Evolutionary conservation across 2,329 filamentous ascomycete species (phyloP), one percentile per base, ranked within the genome.

Genomic region (Penicillium corylophilum): DNA sequence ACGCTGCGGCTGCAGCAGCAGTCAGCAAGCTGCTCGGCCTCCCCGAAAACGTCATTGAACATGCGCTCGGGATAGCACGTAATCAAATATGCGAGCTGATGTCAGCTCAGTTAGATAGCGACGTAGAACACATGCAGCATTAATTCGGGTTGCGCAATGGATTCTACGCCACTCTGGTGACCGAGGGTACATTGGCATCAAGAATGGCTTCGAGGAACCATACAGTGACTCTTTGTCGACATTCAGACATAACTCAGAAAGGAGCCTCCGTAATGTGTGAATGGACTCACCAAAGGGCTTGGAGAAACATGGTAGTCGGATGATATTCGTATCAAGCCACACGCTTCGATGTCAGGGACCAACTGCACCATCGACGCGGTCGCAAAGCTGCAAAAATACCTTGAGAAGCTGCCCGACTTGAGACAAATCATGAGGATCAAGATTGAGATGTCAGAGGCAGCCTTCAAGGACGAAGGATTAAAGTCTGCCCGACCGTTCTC

Each of bases 111-210:
- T 77, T 70, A 49, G 75, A 71, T 40, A 69, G 69, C n/a, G 69
- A 72, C 51, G 67, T 72, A 0, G 79, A 78, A 59, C 69, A 74
- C 2, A 74, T 77, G 69, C 74, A 78, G 55, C 75, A 78, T 51
- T 75, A 69, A 5, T 78, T 78, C 53, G 74, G 74, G 0, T 69
- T 75, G 5, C 68, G 75, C 6, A 77, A 72, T 50, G 74, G 74
- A 1, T 64, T 78, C 0, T 66, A 77, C 15, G 71, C 62, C 0
- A 68, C 73, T 0, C 47, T 77, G 2, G 53, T 78, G 26, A 72
- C 72, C 1, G 57, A 63, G 23, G 69, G 2, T 79, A 78, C 51
- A 59, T 64, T 1, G 75, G 75, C 0, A 77, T 77, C 55, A 69
- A 74, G 46, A 67, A 69, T 38, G 71, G 75, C 1, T 75, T 69